A percentile compares a stretch with the other conserved stretches of the same genome.
Evolutionary conservation across 805 yeast species (phyloP).

Genomic region (Yarrowia alimentaria): DNA sequence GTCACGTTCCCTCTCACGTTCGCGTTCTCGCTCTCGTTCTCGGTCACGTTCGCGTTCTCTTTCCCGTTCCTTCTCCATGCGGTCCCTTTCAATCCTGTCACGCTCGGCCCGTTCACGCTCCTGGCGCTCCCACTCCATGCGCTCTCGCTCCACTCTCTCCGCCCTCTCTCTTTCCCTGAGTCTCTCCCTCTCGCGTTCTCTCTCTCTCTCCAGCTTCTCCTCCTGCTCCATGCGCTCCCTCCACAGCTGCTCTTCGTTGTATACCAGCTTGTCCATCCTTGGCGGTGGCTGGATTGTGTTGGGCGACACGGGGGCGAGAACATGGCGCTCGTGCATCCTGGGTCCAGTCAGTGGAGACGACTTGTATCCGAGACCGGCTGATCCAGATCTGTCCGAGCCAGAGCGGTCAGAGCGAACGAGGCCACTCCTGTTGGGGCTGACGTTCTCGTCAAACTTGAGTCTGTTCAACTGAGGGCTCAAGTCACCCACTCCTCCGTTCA

Average conservation of each 20-base stretch:
- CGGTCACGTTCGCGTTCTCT: constrained; percentile 7
- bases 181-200: constrained; percentile 2
- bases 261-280: constrained; percentile 11
- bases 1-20: constrained; percentile 1
- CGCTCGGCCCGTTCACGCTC: constrained; percentile 3
- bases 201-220: constrained; percentile 3
- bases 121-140: constrained; percentile 6
- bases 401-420: constrained; percentile 12
- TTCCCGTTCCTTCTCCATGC: constrained; percentile 5
- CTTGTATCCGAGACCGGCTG: constrained; percentile 6
- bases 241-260: constrained; percentile 19
- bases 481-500: not conserved
- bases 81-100: constrained; percentile 18
- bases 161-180: no score
- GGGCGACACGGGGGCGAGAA: constrained; percentile 6
- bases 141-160: not conserved
- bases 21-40: not conserved
- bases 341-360: constrained; percentile 18
- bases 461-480: constrained; percentile 23
- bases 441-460: constrained; percentile 1
- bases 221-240: constrained; percentile 8
- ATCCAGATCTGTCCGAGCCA: constrained; percentile 11
- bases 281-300: constrained; percentile 20
- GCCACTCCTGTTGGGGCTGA: constrained; percentile 18
- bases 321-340: constrained; percentile 7